These are phyloP conservation scores for Pseudoturritis turrita DNA, from an alignment of 345 rosid genomes.

Conservation along the genomic window DNA sequence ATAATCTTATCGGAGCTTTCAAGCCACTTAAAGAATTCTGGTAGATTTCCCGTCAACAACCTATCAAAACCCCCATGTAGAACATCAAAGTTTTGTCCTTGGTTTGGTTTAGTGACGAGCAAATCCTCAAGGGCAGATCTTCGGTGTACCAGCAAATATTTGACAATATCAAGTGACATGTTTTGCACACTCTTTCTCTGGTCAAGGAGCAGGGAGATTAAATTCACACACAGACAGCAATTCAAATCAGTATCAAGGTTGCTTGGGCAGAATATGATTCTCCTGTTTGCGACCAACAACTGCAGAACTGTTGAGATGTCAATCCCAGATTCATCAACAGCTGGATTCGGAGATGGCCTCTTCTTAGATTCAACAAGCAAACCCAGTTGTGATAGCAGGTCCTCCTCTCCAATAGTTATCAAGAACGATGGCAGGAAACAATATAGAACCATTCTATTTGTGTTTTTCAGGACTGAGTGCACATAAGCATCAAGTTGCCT, in stretches of 20 bases:
- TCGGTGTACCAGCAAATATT: slow-evolving; percentile 82
- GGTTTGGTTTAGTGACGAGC: slow-evolving; percentile 83
- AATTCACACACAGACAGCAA: slow-evolving; percentile 88
- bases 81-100: slow-evolving; percentile 75
- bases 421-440: slow-evolving; percentile 95
- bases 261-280: slow-evolving; percentile 89
- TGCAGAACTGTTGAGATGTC: slow-evolving; percentile 83
- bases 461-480: slow-evolving; percentile 85
- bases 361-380: slow-evolving; percentile 66
- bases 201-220: slow-evolving; percentile 78
- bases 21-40: slow-evolving; percentile 84
- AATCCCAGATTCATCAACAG: slow-evolving; percentile 64
- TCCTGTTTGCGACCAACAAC: slow-evolving; percentile 84
- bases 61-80: slow-evolving; percentile 95
- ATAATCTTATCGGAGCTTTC: slow-evolving; percentile 68
- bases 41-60: slow-evolving; percentile 74
- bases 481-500: slow-evolving; percentile 87
- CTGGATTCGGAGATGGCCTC: slow-evolving; percentile 43
- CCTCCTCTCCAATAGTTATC: slow-evolving; percentile 79
- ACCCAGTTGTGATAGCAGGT: slow-evolving; percentile 73
- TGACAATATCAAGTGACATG: slow-evolving; percentile 80
- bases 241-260: slow-evolving; percentile 90
- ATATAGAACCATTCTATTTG: slow-evolving; percentile 81
- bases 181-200: slow-evolving; percentile 74
- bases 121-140: slow-evolving; percentile 88